These are phyloP conservation scores for Anethum foeniculum DNA, from an alignment of 140 eudicot genomes.

Conservation along the genomic window DNA sequence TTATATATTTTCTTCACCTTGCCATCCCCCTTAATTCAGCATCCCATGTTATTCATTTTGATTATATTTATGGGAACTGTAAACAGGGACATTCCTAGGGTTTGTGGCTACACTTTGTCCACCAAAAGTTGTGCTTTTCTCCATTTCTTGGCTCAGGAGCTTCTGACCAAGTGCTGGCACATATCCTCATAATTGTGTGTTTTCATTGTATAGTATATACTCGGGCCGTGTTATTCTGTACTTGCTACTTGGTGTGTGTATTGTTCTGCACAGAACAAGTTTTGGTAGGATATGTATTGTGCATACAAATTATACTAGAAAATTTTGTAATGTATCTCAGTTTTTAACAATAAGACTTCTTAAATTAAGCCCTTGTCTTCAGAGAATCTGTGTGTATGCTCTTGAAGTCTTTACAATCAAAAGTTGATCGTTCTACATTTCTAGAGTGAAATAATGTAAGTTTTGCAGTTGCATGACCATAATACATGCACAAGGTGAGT, in stretches of 20 bases:
- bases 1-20: slow-evolving; percentile 1
- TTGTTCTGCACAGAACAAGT: neutral
- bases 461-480: neutral
- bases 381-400: neutral
- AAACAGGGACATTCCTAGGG: neutral
- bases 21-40: slow-evolving; percentile 5
- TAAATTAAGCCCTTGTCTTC: neutral
- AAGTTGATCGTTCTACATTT: no score
- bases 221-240: neutral
- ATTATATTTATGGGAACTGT: neutral
- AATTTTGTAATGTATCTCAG: no score
- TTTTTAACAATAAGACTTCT: neutral
- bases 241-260: neutral
- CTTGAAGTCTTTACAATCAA: neutral
- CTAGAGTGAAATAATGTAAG: no score
- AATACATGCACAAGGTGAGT: neutral
- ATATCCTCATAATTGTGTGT: neutral
- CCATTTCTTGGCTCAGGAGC: neutral
- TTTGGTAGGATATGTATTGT: neutral
- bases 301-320: neutral
- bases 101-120: slow-evolving; percentile 4
- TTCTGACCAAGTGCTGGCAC: neutral
- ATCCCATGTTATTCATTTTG: slow-evolving; percentile 7
- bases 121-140: neutral
- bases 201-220: neutral